phyloP scores from a whole-genome alignment of 257 asterid species.

The Orobanche coerulescens region DNA sequence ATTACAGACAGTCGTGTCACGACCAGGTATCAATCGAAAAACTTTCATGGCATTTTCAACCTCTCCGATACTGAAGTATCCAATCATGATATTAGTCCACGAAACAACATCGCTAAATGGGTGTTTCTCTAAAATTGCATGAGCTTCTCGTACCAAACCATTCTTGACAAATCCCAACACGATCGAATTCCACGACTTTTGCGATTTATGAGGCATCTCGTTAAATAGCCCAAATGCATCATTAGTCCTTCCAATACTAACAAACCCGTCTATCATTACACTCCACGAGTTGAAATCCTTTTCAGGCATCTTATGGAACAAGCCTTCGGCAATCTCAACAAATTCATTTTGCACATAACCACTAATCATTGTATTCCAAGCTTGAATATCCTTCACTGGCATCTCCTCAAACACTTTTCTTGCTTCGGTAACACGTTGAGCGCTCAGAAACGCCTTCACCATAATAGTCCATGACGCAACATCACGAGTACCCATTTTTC shows the following conservation, averaged over 20 bases:
- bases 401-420: conserved; percentile 44
- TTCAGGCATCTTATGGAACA: conserved; percentile 62
- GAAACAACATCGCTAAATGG: conserved; percentile 34
- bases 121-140: conserved; percentile 39
- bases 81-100: conserved; percentile 52
- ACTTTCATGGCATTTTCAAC: conserved; percentile 32
- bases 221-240: conserved; percentile 44
- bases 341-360: conserved; percentile 35
- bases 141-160: conserved; percentile 45
- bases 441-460: conserved; percentile 44
- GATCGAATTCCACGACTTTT: conserved; percentile 43
- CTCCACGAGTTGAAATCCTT: conserved; percentile 46
- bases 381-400: conserved; percentile 47
- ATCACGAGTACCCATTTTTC: conserved; percentile 36
- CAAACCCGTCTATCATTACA: conserved; percentile 35
- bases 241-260: conserved; percentile 28
- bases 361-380: conserved; percentile 50
- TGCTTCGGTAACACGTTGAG: conserved; percentile 40
- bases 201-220: conserved; percentile 41
- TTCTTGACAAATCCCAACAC: conserved; percentile 36
- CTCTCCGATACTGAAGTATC: conserved; percentile 44
- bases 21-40: conserved; percentile 33
- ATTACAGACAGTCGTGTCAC: conserved; percentile 51
- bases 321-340: conserved; percentile 39
- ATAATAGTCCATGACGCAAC: conserved; percentile 57